These are phyloP conservation scores for Antarctomyces pellizariae DNA, from an alignment of 495 filamentous ascomycete species.

Conservation along the genomic window DNA sequence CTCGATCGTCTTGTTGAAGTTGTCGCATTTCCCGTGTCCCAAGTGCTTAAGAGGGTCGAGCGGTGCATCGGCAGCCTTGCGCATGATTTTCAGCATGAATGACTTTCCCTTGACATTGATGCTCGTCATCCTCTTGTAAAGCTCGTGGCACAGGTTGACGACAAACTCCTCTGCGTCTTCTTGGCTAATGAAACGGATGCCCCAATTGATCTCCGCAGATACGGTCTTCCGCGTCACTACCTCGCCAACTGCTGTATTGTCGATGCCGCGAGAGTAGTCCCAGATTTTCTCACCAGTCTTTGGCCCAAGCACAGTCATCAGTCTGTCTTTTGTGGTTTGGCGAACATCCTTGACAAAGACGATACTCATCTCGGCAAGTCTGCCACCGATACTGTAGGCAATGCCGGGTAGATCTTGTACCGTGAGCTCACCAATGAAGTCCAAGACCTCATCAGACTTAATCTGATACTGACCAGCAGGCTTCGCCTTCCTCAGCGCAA, in stretches of 20 bases:
- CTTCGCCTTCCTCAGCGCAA: slow-evolving; percentile 79
- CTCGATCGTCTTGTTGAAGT: slow-evolving; percentile 61
- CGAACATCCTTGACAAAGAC: slow-evolving; percentile 66
- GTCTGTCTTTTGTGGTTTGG: slow-evolving; percentile 44
- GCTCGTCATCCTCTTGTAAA: slow-evolving; percentile 55
- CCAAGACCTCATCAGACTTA: slow-evolving; percentile 50
- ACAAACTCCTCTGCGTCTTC: slow-evolving; percentile 82
- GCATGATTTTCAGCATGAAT: slow-evolving; percentile 83
- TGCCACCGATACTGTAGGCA: slow-evolving; percentile 60
- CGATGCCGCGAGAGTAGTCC: slow-evolving; percentile 79
- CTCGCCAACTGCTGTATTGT: slow-evolving; percentile 66
- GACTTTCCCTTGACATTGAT: slow-evolving; percentile 70
- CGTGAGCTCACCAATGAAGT: slow-evolving; percentile 48
- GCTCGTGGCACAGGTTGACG: slow-evolving; percentile 54
- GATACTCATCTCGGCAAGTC: slow-evolving; percentile 67
- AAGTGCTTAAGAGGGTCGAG: slow-evolving; percentile 85
- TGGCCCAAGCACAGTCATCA: slow-evolving; percentile 51
- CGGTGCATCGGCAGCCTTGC: slow-evolving; percentile 62
- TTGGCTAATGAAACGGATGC: slow-evolving; percentile 77
- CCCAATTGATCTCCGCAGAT: slow-evolving; percentile 95
- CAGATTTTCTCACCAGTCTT: slow-evolving; percentile 85
- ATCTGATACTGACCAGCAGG: slow-evolving; percentile 83
- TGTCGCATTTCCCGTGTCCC: slow-evolving; percentile 87
- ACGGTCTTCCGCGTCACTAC: slow-evolving; percentile 65
- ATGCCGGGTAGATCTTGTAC: slow-evolving; percentile 74